Base-by-base conservation (phyloP, 768 basidiomycete genomes). In the Leccinum imitatum region DNA sequence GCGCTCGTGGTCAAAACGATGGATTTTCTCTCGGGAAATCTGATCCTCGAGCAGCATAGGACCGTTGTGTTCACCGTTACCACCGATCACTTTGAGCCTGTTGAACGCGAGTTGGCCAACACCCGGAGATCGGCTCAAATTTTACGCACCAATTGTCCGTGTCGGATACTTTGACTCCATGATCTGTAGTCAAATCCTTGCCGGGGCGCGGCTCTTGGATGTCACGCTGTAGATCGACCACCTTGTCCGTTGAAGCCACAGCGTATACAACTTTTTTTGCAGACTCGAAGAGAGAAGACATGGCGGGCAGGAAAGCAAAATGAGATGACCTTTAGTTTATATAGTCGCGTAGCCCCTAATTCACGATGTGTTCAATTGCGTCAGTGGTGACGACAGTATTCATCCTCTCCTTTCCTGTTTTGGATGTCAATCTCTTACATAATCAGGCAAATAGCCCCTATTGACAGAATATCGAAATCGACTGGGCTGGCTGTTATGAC, bases 1-100 rank as follows among this genome's bases (percentile, higher is more conserved):
- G 44, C 91, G 88, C 71, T 95, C 92, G 67, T 93, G 91, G 69
- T 93, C 91, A 67, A 93, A 94, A 14, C 86, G 82, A 56, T 83
- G 83, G 31, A 92, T 84, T 73, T 91, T 91, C 76, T 89, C 87
- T 63, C 88, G 83, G 5, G 81, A 82, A 63, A 89, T 81, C 59
- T 89, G 86, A 68, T 91, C 89, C 67, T 91, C 90, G n/a, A 95
- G 80, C 8, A 92, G 77, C 25, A 84, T 82, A 1, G 93, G 89
- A 0, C 92, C 94, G 3, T 78, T 77, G 41, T 76, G 73, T 25
- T 73, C 64, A 33, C 79, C 82, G 61, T 79, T 72, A 19, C 76
- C 70, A 21, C 70, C 63, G 44, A 70, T 69, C 21, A 79, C 81
- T 68, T 80, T 84, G 48, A 87, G 73, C 87, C 88, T 89, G 59